These are phyloP conservation scores for Erodium trifolium DNA, from an alignment of 441 rosid genomes.

Conservation along the genomic window DNA sequence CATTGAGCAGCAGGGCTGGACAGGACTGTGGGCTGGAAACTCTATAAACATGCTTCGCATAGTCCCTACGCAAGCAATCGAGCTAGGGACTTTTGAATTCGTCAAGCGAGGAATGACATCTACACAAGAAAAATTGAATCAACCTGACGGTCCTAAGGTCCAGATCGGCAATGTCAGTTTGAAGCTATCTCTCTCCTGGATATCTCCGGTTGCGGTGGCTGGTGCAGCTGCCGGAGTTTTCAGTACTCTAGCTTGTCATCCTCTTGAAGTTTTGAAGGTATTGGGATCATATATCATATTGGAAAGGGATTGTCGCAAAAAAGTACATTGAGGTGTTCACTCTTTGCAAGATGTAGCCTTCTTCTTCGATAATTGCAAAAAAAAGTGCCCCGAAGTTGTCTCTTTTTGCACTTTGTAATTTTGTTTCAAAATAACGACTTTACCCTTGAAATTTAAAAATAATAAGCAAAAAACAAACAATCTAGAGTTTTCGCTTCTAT, in stretches of 20 bases:
- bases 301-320: too few relatives aligned
- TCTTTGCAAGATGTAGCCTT: too few relatives aligned
- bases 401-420: too few relatives aligned
- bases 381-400: too few relatives aligned
- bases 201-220: slow-evolving; percentile 87
- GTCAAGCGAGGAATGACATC: slow-evolving; percentile 75
- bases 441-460: too few relatives aligned
- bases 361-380: too few relatives aligned
- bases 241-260: slow-evolving; percentile 90
- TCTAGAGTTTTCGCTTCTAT: too few relatives aligned
- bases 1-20: slow-evolving; percentile 88
- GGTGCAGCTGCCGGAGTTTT: slow-evolving; percentile 96
- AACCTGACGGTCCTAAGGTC: slow-evolving; percentile 41
- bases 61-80: slow-evolving; percentile 91
- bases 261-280: slow-evolving; percentile 98
- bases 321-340: too few relatives aligned
- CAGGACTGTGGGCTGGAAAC: slow-evolving; percentile 96
- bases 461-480: too few relatives aligned
- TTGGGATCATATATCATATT: neutral
- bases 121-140: slow-evolving; percentile 58
- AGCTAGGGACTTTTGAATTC: slow-evolving; percentile 80
- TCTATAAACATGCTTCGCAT: slow-evolving; percentile 88
- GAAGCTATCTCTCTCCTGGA: slow-evolving; percentile 63
- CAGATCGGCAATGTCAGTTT: slow-evolving; percentile 58
- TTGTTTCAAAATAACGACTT: too few relatives aligned